A percentile compares a stretch with the other conserved stretches of the same genome.
These are phyloP conservation scores for Ceratobasidium sp. DNA, from an alignment of 1,284 basidiomycete species.

Conservation along the genomic window DNA sequence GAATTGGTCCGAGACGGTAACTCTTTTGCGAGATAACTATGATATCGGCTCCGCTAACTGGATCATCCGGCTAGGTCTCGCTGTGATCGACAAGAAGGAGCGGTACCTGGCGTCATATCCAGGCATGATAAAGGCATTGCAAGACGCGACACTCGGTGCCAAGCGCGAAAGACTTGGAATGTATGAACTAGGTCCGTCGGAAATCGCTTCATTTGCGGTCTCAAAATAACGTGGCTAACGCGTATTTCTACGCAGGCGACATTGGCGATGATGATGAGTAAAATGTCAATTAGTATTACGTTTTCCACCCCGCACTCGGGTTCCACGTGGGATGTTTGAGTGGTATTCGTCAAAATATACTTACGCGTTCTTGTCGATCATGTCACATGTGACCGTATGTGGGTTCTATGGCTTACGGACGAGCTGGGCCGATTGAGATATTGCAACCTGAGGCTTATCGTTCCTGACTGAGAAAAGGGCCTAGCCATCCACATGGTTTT, in stretches of 20 bases:
- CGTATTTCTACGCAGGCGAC: constrained; percentile 2
- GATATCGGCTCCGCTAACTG: constrained; percentile 22
- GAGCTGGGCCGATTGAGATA: constrained; percentile 24
- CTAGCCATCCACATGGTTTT: constrained; percentile 41
- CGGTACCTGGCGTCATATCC: constrained; percentile 79
- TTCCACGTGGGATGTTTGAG: constrained; percentile 31
- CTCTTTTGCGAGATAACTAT: neutral
- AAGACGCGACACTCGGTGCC: constrained; percentile 69
- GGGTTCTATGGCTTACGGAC: constrained; percentile 12
- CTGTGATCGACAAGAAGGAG: constrained; percentile 78
- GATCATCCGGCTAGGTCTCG: constrained; percentile 63
- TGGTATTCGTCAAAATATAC: constrained; percentile 36
- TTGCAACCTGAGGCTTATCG: constrained; percentile 39
- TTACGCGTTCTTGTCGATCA: constrained; percentile 29
- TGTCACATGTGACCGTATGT: constrained; percentile 35
- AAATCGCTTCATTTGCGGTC: too few relatives aligned
- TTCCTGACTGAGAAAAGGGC: constrained; percentile 41
- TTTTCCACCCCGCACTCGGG: constrained; percentile 12
- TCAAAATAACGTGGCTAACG: constrained; percentile 1
- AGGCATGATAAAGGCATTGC: constrained; percentile 72
- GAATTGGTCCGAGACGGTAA: constrained; percentile 74
- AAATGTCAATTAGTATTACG: neutral
- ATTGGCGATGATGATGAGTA: constrained; percentile 37
- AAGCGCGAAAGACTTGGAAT: constrained; percentile 83
- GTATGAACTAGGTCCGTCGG: constrained; percentile 77